Evolutionary conservation across 2,329 filamentous ascomycete species (phyloP), one percentile per base, ranked within the genome.

Genomic region (Aureobasidium subglaciale): DNA sequence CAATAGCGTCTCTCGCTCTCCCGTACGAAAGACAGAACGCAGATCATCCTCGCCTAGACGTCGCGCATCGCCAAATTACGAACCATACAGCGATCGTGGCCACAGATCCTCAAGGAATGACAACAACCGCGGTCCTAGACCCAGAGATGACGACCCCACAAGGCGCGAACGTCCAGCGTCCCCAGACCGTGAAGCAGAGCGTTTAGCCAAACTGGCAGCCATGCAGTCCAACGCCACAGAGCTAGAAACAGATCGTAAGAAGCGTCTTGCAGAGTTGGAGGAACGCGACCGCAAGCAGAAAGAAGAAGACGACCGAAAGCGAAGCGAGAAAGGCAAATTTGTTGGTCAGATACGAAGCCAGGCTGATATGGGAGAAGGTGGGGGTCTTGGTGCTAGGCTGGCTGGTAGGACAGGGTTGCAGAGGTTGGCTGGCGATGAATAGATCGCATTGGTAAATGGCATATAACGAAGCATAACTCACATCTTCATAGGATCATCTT

Each of bases 241-340:
- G 10, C 74, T 95, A 45, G 87, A 92, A 63, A 67, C 75, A n/a
- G 84, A 87, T 62, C 83, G 90, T 29, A 81, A 81, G 60, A 78
- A 80, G 58, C 81, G 89, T 22, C 73, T 95, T 9, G 80, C 82
- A 0, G 82, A 82, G 1, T 72, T 91, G 16, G 83, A 82, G 22
- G 80, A 82, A 60, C 77, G 77, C 58, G 89, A 95, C 62, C 78
- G 80, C 46, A 74, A 74, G 16, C 80, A 83, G 41, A 77, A 78
- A 11, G 83, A 88, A 58, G 80, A 81, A 1, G 89, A 95, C 54
- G 82, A 90, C 27, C 61, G 62, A 42, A 67, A 65, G 55, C 61
- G 70, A 18, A 68, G 68, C 15, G 69, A 70, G 24, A 63, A 62
- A 52, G 70, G 65, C 7, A 61, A 61, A 15, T 73, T 73, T 46